A percentile compares a stretch with the other conserved stretches of the same genome.
Evolutionary conservation across 2,329 filamentous ascomycete species (phyloP).

Genomic region (Botrytis porri): DNA sequence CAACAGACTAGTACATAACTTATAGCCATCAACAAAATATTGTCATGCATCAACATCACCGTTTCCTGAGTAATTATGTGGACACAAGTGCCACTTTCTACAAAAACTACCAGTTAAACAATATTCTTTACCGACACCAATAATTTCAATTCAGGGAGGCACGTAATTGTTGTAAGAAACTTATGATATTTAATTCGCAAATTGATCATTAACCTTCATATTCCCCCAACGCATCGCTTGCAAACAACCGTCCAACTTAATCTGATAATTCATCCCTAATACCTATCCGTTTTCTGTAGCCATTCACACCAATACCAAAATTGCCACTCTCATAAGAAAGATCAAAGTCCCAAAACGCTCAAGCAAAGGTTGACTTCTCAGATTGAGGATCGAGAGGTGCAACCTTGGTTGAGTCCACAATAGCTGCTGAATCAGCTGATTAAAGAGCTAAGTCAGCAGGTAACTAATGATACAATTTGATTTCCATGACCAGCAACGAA

Average conservation of each 20-base stretch:
- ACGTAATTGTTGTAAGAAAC: background rate
- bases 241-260: constrained; percentile 1
- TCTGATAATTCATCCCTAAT: constrained; percentile 17
- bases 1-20: background rate
- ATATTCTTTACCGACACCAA: background rate
- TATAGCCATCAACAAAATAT: background rate
- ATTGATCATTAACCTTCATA: constrained; percentile 2
- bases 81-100: background rate
- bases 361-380: constrained; percentile 32
- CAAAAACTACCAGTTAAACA: background rate
- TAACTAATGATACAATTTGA: constrained; percentile 26
- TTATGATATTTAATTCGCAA: background rate
- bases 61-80: background rate
- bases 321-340: background rate
- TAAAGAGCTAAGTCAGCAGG: constrained; percentile 29
- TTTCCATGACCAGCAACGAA: constrained; percentile 17
- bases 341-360: constrained; percentile 17
- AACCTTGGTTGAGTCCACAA: constrained; percentile 33
- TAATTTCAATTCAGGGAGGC: background rate
- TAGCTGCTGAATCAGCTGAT: constrained; percentile 27
- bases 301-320: constrained; percentile 3
- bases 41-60: background rate
- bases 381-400: constrained; percentile 31
- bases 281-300: constrained; percentile 16
- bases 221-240: constrained; percentile 7